phyloP scores from a whole-genome alignment of 129 eudicot species.

The Centella asiatica region DNA sequence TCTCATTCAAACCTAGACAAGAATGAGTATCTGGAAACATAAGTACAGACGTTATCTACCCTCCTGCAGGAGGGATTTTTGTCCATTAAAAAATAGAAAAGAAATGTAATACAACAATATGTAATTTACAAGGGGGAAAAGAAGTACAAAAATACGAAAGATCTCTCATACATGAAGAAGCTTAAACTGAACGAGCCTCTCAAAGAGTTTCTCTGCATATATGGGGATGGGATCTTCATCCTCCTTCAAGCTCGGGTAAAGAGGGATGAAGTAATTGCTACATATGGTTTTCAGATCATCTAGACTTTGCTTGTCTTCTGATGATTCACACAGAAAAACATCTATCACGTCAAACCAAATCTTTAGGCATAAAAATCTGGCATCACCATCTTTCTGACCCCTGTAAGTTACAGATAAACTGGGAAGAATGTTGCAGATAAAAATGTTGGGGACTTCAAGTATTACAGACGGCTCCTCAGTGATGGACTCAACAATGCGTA shows the following conservation, averaged over 20 bases:
- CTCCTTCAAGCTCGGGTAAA: constrained; percentile 63
- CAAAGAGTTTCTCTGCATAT: constrained; percentile 70
- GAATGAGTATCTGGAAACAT: too few relatives aligned
- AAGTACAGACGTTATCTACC: too few relatives aligned
- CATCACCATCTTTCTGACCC: constrained; percentile 86
- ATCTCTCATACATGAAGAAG: constrained; percentile 2
- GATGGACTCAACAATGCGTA: constrained; percentile 63
- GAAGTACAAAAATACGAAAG: not conserved
- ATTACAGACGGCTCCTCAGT: constrained; percentile 59
- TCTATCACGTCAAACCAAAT: constrained; percentile 72
- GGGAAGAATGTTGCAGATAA: constrained; percentile 55
- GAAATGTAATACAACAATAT: not conserved
- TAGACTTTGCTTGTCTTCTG: constrained; percentile 22
- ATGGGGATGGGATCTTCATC: constrained; percentile 95
- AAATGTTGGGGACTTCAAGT: constrained; percentile 32
- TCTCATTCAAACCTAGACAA: too few relatives aligned
- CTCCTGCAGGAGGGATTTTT: too few relatives aligned
- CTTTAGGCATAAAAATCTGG: constrained; percentile 79
- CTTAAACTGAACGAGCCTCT: constrained; percentile 62
- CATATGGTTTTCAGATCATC: constrained; percentile 61
- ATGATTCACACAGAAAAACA: constrained; percentile 43
- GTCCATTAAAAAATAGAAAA: not conserved
- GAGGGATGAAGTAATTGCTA: constrained; percentile 47
- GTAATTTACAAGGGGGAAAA: not conserved
- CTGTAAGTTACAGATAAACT: constrained; percentile 61